These are phyloP conservation scores for Perkinsus chesapeaki DNA, from an alignment of 169 alveolate genomes.

Conservation along the genomic window DNA sequence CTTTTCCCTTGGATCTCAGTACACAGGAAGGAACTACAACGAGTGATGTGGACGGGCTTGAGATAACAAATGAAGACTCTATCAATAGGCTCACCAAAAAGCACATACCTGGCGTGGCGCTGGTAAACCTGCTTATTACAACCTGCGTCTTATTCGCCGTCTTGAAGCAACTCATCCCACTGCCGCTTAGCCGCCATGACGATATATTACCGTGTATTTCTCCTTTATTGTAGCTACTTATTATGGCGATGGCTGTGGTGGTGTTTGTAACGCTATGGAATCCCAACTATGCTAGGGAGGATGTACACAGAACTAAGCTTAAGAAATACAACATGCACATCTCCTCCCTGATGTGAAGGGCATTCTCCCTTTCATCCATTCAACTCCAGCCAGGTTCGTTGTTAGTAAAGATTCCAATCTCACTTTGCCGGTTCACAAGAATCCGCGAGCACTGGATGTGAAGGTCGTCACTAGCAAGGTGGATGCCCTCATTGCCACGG, in stretches of 20 bases:
- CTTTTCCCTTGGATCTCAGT: too few relatives aligned
- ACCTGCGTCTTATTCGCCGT: too few relatives aligned
- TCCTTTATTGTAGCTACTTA: background rate
- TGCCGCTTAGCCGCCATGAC: too few relatives aligned
- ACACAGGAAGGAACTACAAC: too few relatives aligned
- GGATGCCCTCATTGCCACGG: background rate
- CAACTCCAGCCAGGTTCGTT: background rate
- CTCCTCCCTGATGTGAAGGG: background rate
- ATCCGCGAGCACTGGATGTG: background rate
- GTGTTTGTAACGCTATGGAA: background rate
- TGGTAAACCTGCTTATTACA: background rate
- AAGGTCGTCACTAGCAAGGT: background rate
- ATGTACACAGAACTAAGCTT: background rate
- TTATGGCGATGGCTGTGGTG: background rate
- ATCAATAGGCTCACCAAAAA: background rate
- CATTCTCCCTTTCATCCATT: background rate
- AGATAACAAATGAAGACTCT: background rate
- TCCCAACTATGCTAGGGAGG: background rate
- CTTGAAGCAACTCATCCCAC: too few relatives aligned
- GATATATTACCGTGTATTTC: background rate
- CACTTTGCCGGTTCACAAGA: background rate
- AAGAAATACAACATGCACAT: background rate
- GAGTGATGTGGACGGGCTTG: background rate
- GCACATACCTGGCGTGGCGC: background rate
- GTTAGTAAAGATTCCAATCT: background rate